phyloP scores from a whole-genome alignment of 2,329 filamentous ascomycete genomes.

The Zymoseptoria brevis region DNA sequence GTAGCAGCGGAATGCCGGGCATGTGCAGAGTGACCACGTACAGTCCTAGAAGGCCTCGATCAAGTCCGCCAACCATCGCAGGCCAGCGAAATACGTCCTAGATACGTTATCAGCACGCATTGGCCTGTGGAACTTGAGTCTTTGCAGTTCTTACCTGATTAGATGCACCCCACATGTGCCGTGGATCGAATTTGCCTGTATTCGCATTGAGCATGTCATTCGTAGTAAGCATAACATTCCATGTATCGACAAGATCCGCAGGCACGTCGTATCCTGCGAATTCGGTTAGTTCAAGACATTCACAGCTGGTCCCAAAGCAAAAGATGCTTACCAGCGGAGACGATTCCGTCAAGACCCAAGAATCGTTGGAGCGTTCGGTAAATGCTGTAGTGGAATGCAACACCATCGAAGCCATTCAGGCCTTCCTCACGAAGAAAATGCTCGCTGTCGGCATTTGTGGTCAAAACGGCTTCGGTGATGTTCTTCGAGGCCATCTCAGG shows the following conservation, averaged over 20 bases:
- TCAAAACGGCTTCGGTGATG: slow-evolving; percentile 32
- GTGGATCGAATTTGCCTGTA: slow-evolving; percentile 50
- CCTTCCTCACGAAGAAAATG: slow-evolving; percentile 46
- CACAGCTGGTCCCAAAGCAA: slow-evolving; percentile 48
- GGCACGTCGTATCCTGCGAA: slow-evolving; percentile 44
- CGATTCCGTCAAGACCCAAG: not conserved
- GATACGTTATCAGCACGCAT: too few relatives aligned
- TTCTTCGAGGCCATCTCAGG: slow-evolving; percentile 43
- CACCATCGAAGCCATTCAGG: slow-evolving; percentile 47
- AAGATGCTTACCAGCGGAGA: not conserved
- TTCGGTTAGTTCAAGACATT: slow-evolving; percentile 44
- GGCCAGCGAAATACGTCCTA: slow-evolving; percentile 53
- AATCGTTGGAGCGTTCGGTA: not conserved
- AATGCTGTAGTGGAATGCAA: slow-evolving; percentile 51
- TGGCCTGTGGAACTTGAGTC: too few relatives aligned
- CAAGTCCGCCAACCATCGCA: slow-evolving; percentile 45
- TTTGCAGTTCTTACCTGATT: slow-evolving; percentile 46
- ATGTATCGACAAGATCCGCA: slow-evolving; percentile 43
- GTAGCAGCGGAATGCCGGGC: slow-evolving; percentile 49
- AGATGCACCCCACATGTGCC: slow-evolving; percentile 53
- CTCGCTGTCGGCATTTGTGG: slow-evolving; percentile 36
- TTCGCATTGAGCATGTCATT: slow-evolving; percentile 53
- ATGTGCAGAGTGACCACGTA: slow-evolving; percentile 51
- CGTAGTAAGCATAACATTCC: slow-evolving; percentile 48
- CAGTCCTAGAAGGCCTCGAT: slow-evolving; percentile 46